Evolutionary conservation across 768 basidiomycete genomes (phyloP), one percentile per base, ranked within the genome.

Genomic region (Kwoniella botswanensis): DNA sequence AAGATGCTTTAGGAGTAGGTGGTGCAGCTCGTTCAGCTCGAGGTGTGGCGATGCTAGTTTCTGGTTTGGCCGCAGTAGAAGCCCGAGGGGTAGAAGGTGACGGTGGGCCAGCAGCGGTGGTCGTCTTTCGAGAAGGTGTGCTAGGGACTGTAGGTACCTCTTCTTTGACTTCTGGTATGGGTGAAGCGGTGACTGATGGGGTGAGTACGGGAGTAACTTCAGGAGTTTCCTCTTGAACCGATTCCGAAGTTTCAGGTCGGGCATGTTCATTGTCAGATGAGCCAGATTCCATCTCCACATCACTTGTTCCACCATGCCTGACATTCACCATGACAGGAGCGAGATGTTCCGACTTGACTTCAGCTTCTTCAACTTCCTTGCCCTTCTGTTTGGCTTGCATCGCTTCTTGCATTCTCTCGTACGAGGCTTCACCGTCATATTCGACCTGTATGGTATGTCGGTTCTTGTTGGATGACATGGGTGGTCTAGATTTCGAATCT

Each of bases 391-490:
- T 61, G 21, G 66, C 65, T 21, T 64, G 72, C 60, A 76, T 67
- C n/a, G 70, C 71, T 65, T 81, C 73, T 57, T 77, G 60, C 68
- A 77, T 70, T 44, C 65, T 62, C 60, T 78, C 78, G 65, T 79
- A 81, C 15, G 80, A 74, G 4, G 83, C 75, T 4, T 80, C 87
- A 66, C 90, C 90, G 68, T 91, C 92, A 77, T 98, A 98, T 84
- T 99, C 97, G 70, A 98, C 91, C 83, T 98, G 97, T 58, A 98
- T 93, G 11, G 97, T 98, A 84, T 98, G 94, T 60, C 94, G 86
- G 83, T 92, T 90, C 64, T 86, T 79, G 72, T 79, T 82, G 22
- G 76, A 56, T 22, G 79, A 77, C 70, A 78, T 74, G 15, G 82
- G 68, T 17, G 73, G 70, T 59, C 70, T 63, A 21, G 53, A 52